phyloP scores from a whole-genome alignment of 148 eudicot species.

The Rhododendron molle region DNA sequence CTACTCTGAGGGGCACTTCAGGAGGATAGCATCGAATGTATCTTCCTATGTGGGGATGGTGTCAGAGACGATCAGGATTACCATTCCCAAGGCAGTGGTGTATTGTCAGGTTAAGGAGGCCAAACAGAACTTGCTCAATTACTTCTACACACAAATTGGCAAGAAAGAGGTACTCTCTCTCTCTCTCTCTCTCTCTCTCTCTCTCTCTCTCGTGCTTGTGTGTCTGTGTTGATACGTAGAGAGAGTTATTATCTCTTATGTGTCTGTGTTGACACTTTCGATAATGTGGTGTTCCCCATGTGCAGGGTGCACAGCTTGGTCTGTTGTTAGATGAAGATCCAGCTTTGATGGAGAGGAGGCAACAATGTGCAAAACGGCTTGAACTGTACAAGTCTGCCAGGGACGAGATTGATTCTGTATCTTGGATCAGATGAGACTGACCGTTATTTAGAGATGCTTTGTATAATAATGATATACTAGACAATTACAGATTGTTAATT shows the following conservation, averaged over 20 bases:
- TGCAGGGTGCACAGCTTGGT: slow-evolving; percentile 73
- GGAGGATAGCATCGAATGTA: slow-evolving; percentile 75
- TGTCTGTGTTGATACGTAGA: background rate
- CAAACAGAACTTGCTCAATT: slow-evolving; percentile 61
- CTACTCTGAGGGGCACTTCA: slow-evolving; percentile 52
- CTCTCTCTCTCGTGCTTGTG: background rate
- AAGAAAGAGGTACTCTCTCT: slow-evolving; percentile 58
- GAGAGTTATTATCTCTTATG: background rate
- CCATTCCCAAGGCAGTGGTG: slow-evolving; percentile 86
- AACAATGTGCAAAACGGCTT: slow-evolving; percentile 68
- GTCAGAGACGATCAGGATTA: slow-evolving; percentile 53
- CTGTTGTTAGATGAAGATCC: slow-evolving; percentile 91
- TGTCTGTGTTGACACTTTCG: background rate
- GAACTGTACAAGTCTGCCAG: slow-evolving; percentile 83
- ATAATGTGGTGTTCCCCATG: background rate
- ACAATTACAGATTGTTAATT: background rate
- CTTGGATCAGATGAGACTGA: slow-evolving; percentile 52
- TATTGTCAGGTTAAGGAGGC: slow-evolving; percentile 90
- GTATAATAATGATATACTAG: background rate
- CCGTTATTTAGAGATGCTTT: background rate
- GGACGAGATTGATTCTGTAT: slow-evolving; percentile 87
- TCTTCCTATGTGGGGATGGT: slow-evolving; percentile 73
- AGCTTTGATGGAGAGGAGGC: slow-evolving; percentile 75
- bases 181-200: background rate
- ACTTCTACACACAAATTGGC: slow-evolving; percentile 76